Conservation (phyloP, 2,329 filamentous ascomycete species). For the Alternaria sp. region DNA sequence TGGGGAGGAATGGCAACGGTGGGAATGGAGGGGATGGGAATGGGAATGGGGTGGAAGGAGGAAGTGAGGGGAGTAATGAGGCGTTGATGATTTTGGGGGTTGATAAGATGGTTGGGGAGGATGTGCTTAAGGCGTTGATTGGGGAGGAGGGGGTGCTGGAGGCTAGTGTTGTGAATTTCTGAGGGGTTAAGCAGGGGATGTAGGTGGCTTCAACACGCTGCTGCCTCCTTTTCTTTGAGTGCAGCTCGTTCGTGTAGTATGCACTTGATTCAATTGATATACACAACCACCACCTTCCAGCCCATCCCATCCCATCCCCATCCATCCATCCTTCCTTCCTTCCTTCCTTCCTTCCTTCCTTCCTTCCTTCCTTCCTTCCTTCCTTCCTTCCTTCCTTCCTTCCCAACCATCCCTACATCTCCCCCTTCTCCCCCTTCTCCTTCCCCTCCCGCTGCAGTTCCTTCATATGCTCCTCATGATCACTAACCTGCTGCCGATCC, state of each 20-base stretch:
- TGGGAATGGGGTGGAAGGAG: not conserved
- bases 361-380: rapidly evolving
- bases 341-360: not conserved
- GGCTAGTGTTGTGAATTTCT: conserved; percentile 58
- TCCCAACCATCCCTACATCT: conserved; percentile 16
- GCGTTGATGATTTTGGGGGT: conserved; percentile 84
- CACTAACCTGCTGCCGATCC: conserved; percentile 51
- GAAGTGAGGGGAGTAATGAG: conserved; percentile 59
- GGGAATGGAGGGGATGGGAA: too few species aligned
- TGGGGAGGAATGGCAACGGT: conserved; percentile 14
- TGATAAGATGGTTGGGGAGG: conserved; percentile 67
- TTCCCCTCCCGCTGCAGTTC: conserved; percentile 54
- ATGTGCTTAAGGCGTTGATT: conserved; percentile 59
- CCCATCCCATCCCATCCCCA: too few species aligned
- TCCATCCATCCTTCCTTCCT: too few species aligned
- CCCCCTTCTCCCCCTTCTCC: conserved; percentile 49
- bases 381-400: not conserved
- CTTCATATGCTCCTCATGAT: conserved; percentile 53
- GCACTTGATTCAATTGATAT: not conserved
- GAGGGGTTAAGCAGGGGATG: not conserved
- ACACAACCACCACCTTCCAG: not conserved
- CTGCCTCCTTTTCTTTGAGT: not conserved
- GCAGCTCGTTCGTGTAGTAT: rapidly evolving
- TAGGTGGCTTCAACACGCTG: not conserved
- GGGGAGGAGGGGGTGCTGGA: conserved; percentile 59